These are phyloP conservation scores for Globisporangium okanoganense DNA, from an alignment of 352 stramenopile genomes.

Conservation along the genomic window DNA sequence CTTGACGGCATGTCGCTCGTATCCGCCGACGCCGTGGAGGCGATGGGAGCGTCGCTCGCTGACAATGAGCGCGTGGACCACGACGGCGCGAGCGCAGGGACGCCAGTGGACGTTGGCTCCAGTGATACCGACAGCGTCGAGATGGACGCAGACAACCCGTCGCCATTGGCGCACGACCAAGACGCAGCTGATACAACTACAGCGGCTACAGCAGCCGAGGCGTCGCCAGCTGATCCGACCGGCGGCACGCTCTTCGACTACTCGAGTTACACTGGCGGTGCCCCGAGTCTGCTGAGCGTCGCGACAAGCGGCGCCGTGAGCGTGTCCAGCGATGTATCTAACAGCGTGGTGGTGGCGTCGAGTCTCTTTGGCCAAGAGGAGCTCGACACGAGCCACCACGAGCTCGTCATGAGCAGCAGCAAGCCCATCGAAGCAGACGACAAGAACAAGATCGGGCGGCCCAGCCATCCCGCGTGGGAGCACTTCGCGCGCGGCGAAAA, in stretches of 20 bases:
- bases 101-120: neutral
- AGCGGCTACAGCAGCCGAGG: neutral
- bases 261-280: conserved; percentile 44
- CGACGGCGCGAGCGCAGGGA: neutral
- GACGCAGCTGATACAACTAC: neutral
- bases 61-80: neutral
- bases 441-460: conserved; percentile 61
- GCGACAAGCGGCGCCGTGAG: neutral
- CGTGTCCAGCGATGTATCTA: neutral
- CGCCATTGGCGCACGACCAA: conserved; percentile 8
- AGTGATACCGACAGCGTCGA: neutral
- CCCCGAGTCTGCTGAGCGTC: conserved; percentile 29
- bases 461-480: conserved; percentile 71
- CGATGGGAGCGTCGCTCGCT: neutral
- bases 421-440: conserved; percentile 32
- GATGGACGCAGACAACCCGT: conserved; percentile 6
- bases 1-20: neutral
- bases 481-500: conserved; percentile 77
- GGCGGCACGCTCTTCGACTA: conserved; percentile 35
- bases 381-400: conserved; percentile 15
- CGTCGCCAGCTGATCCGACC: conserved; percentile 5
- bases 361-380: conserved; percentile 15
- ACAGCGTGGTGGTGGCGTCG: neutral
- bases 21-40: neutral
- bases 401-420: neutral